Evolutionary conservation across 345 rosid genomes (phyloP).

Genomic region (Anacardium occidentale): DNA sequence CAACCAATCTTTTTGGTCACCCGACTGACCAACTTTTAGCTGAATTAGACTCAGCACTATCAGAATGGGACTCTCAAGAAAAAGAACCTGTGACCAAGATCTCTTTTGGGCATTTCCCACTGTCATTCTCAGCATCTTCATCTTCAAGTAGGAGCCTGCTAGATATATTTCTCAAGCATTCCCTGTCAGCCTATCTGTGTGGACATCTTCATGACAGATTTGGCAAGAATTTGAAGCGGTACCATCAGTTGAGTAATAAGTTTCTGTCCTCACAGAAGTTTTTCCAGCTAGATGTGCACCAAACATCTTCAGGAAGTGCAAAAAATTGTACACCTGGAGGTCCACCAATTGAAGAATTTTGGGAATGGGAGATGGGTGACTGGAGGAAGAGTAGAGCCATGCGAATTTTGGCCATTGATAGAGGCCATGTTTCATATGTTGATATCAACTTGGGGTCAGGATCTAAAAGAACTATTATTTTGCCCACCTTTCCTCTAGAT

Average conservation of each 20-base stretch:
- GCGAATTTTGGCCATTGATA: slow-evolving; percentile 83
- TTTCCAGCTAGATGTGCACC: slow-evolving; percentile 75
- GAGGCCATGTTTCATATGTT: slow-evolving; percentile 79
- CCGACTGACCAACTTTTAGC: slow-evolving; percentile 75
- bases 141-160: slow-evolving; percentile 57
- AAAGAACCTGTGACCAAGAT: slow-evolving; percentile 68
- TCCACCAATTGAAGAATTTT: slow-evolving; percentile 54
- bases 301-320: slow-evolving; percentile 31
- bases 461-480: slow-evolving; percentile 54
- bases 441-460: slow-evolving; percentile 68
- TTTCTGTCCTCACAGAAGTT: slow-evolving; percentile 43
- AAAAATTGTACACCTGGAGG: slow-evolving; percentile 67
- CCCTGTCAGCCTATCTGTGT: slow-evolving; percentile 77
- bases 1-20: slow-evolving; percentile 93
- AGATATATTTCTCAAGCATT: slow-evolving; percentile 82
- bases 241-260: slow-evolving; percentile 44
- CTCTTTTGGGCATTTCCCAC: slow-evolving; percentile 89
- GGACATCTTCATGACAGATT: slow-evolving; percentile 88
- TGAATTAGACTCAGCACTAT: slow-evolving; percentile 58
- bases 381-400: slow-evolving; percentile 87
- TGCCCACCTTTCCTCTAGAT: slow-evolving; percentile 94
- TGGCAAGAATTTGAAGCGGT: slow-evolving; percentile 88
- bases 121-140: slow-evolving; percentile 78
- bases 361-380: slow-evolving; percentile 99
- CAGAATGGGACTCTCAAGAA: slow-evolving; percentile 68